Evolutionary conservation across 441 rosid species (phyloP).

Genomic region (Gossypium aridum): DNA sequence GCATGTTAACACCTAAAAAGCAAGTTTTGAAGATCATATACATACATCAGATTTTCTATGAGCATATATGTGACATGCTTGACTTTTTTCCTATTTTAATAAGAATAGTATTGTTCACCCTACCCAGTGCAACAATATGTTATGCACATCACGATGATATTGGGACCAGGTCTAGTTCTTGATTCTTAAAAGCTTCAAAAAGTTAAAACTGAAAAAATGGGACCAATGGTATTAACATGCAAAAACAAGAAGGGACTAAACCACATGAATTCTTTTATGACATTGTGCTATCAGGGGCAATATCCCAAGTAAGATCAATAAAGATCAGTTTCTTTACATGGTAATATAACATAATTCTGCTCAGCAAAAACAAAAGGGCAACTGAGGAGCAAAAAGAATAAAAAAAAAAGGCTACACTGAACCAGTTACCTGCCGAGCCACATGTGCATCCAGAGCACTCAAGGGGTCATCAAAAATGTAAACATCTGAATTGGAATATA

Average conservation of each 20-base stretch:
- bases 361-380: constrained; percentile 3
- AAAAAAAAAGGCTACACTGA: background rate
- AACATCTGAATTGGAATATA: constrained; percentile 80
- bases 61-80: background rate
- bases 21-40: background rate
- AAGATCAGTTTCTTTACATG: background rate
- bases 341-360: background rate
- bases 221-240: background rate
- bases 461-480: constrained; percentile 89
- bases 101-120: background rate
- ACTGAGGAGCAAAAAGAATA: background rate
- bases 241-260: background rate
- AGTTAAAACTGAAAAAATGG: background rate
- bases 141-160: background rate
- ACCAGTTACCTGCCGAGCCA: constrained; percentile 73
- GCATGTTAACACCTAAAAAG: background rate
- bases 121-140: background rate
- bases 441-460: constrained; percentile 95
- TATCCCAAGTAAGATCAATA: background rate
- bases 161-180: background rate
- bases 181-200: background rate
- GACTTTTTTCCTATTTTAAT: background rate
- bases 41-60: background rate
- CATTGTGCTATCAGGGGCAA: background rate
- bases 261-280: background rate